Percentiles rank a stretch among this genome's conserved stretches.
These are phyloP conservation scores for Ceriops zippeliana DNA, from an alignment of 345 rosid species.

Conservation along the genomic window DNA sequence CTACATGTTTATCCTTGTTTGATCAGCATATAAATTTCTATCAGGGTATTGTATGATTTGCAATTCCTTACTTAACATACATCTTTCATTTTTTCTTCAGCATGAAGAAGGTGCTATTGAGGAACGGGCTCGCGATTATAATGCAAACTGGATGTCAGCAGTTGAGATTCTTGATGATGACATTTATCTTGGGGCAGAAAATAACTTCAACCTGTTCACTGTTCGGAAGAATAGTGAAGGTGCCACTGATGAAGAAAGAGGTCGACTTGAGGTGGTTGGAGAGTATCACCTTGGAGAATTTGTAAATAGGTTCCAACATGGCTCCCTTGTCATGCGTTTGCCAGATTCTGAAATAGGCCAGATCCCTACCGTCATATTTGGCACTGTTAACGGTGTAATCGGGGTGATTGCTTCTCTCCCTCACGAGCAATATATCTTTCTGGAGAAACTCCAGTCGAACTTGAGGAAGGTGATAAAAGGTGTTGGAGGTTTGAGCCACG, in stretches of 20 bases:
- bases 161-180: slow-evolving; percentile 92
- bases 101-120: slow-evolving; percentile 90
- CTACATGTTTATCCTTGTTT: not conserved
- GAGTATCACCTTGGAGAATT: slow-evolving; percentile 94
- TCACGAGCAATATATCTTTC: slow-evolving; percentile 60
- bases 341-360: slow-evolving; percentile 89
- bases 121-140: slow-evolving; percentile 83
- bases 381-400: slow-evolving; percentile 80
- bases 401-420: slow-evolving; percentile 94
- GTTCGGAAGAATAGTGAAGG: slow-evolving; percentile 89
- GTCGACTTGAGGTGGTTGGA: slow-evolving; percentile 82
- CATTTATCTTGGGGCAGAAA: slow-evolving; percentile 78
- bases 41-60: not conserved
- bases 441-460: slow-evolving; percentile 77
- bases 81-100: slow-evolving; percentile 36
- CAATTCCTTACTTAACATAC: not conserved
- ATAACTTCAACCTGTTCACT: slow-evolving; percentile 72
- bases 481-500: slow-evolving; percentile 89
- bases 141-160: slow-evolving; percentile 91
- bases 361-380: slow-evolving; percentile 82
- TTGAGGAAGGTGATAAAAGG: slow-evolving; percentile 87
- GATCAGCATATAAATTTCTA: slow-evolving; percentile 7
- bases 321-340: slow-evolving; percentile 87
- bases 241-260: slow-evolving; percentile 77
- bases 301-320: slow-evolving; percentile 84